Conservation (phyloP, 805 yeast genomes). For the Yarrowia divulgata region DNA sequence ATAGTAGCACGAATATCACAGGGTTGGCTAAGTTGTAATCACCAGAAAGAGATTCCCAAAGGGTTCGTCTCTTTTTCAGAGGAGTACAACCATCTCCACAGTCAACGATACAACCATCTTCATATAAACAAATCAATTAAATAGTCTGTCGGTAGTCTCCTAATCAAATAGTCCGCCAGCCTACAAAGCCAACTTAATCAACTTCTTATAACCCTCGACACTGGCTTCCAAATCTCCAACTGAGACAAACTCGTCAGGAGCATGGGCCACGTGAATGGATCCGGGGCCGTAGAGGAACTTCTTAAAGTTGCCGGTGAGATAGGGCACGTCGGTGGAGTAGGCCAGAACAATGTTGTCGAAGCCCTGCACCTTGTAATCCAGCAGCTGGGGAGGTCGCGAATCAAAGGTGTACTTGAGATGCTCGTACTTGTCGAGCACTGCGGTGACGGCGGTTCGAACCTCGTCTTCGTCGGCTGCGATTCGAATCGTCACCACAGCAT, state of each 20-base stretch:
- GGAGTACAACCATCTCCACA: no score
- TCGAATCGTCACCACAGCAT: constrained; percentile 60
- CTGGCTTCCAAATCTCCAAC: constrained; percentile 58
- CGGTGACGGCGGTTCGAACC: constrained; percentile 52
- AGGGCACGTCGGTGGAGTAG: constrained; percentile 63
- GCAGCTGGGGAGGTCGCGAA: constrained; percentile 52
- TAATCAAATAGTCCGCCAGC: no score
- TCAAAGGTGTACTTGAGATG: constrained; percentile 47
- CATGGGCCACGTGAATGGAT: constrained; percentile 65
- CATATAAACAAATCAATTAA: no score
- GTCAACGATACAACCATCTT: no score
- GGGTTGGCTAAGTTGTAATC: no score
- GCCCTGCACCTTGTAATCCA: constrained; percentile 69
- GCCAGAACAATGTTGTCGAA: constrained; percentile 62
- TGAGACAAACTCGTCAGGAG: constrained; percentile 62
- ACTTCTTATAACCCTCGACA: constrained; percentile 60
- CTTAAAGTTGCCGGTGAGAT: constrained; percentile 52
- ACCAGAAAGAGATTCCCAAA: no score
- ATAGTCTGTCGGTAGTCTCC: no score
- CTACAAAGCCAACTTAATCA: constrained; percentile 48
- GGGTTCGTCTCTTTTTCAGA: no score
- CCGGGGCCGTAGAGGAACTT: constrained; percentile 74
- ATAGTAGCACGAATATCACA: no score
- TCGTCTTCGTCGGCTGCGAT: constrained; percentile 58
- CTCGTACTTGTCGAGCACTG: constrained; percentile 49